phyloP scores from a whole-genome alignment of 257 asterid genomes.

The Paulownia fortunei region DNA sequence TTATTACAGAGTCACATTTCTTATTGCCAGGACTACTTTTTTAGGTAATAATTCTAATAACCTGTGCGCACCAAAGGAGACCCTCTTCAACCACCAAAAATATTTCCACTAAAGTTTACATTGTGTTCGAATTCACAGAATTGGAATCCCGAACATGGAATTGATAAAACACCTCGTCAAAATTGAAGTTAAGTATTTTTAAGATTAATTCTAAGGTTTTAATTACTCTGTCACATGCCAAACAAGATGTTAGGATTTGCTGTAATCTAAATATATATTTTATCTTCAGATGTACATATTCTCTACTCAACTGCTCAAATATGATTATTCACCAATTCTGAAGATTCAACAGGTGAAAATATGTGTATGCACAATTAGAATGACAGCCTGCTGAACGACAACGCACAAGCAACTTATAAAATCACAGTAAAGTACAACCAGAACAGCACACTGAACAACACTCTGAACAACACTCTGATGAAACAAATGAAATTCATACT shows the following conservation, averaged over 20 bases:
- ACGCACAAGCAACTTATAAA: not conserved
- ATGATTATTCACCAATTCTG: too few relatives aligned
- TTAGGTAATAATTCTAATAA: not conserved
- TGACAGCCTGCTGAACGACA: not conserved
- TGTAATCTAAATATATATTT: too few relatives aligned
- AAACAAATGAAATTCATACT: not conserved
- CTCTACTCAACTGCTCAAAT: not conserved
- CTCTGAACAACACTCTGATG: not conserved
- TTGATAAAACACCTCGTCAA: too few relatives aligned
- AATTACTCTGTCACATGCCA: too few relatives aligned
- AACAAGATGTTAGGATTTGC: too few relatives aligned
- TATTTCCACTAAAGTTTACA: not conserved
- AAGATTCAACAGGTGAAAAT: too few relatives aligned
- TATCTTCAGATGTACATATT: too few relatives aligned
- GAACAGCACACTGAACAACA: slow-evolving; percentile 6
- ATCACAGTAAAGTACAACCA: not conserved
- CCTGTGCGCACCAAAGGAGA: not conserved
- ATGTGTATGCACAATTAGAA: too few relatives aligned
- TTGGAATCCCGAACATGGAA: too few relatives aligned
- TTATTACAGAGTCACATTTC: not conserved
- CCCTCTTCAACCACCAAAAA: not conserved
- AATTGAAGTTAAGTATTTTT: not conserved
- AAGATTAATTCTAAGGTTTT: not conserved
- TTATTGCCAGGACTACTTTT: not conserved
- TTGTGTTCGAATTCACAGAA: not conserved